phyloP scores from a whole-genome alignment of 805 yeast species.

The Zygosaccharomyces gambellarensis region DNA sequence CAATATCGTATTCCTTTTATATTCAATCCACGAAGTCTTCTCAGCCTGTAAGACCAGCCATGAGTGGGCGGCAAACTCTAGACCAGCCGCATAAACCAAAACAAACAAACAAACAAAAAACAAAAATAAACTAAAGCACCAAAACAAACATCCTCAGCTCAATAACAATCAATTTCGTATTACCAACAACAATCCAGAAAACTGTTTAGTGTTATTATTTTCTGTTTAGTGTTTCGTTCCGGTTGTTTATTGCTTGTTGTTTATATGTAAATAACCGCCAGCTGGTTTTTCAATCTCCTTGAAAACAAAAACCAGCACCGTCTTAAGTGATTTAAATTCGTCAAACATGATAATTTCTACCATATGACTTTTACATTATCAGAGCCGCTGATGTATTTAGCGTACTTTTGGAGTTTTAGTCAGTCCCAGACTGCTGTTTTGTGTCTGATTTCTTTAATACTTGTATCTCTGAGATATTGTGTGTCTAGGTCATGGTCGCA shows the following conservation, averaged over 20 bases:
- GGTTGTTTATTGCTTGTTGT: constrained; percentile 1
- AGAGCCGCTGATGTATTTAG: too few relatives aligned
- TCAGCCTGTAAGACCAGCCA: neutral
- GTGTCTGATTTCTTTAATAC: too few relatives aligned
- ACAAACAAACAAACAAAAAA: neutral
- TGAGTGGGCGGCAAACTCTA: neutral
- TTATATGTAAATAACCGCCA: constrained; percentile 1
- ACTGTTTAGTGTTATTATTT: neutral
- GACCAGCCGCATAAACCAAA: neutral
- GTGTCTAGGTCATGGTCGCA: too few relatives aligned
- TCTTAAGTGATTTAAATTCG: neutral
- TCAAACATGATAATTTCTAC: too few relatives aligned
- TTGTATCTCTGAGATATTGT: too few relatives aligned
- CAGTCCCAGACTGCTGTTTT: too few relatives aligned
- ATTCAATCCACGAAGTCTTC: neutral
- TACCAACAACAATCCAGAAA: neutral
- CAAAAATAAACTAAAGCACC: neutral
- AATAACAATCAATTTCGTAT: neutral
- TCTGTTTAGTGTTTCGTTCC: neutral
- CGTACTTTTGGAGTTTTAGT: too few relatives aligned
- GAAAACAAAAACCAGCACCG: neutral
- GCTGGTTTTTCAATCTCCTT: neutral
- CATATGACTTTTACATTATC: too few relatives aligned
- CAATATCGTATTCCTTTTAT: neutral
- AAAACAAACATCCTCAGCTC: neutral